Evolutionary conservation across 164 flowering plant species (phyloP), one percentile per base, ranked within the genome.

Genomic region (Magnolia kwangsiensis): DNA sequence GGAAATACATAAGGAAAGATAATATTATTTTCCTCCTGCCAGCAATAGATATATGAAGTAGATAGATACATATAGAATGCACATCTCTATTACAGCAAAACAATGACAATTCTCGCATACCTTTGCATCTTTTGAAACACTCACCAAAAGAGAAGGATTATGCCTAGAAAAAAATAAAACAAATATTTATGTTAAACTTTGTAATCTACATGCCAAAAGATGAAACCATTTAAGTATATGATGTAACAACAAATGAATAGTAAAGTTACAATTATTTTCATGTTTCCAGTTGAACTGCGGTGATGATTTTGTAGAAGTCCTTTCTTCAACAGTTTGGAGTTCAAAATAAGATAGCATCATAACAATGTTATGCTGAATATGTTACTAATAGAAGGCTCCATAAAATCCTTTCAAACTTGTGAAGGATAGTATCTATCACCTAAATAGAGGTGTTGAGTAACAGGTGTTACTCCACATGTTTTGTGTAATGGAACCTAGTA

Each of bases 41-140:
- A 55, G 18, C 61, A 55, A 55, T 55, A 55, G 14, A 55, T 16
- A 55, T 16, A 55, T 16, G 13, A 16, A 55, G 18, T 11, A 55
- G 13, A 16, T 55, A 55, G 18, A 55, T 4, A 4, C 45, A 37
- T 37, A 37, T 4, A 37, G 45, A 37, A 37, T 37, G 45, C 45
- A 55, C 61, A 55, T 9, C 61, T 55, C 3, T 11, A 55, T 16
- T 55, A 16, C 16, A 8, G 61, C 61, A 55, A 55, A 55, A 55
- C 16, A 37, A 37, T 37, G 61, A 49, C 18, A 1, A 45, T 70
- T 51, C 45, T 27, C 13, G 4, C 70, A 45, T 82, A 90, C 97
- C 94, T 87, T 88, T 7, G 91, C 83, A 83, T 90, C 90, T 69
- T 71, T 88, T 78, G 97, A 86, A 50, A 89, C 79, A 82, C 89